These are phyloP conservation scores for Ganoderma boninense DNA, from an alignment of 1,284 basidiomycete genomes.

Conservation along the genomic window DNA sequence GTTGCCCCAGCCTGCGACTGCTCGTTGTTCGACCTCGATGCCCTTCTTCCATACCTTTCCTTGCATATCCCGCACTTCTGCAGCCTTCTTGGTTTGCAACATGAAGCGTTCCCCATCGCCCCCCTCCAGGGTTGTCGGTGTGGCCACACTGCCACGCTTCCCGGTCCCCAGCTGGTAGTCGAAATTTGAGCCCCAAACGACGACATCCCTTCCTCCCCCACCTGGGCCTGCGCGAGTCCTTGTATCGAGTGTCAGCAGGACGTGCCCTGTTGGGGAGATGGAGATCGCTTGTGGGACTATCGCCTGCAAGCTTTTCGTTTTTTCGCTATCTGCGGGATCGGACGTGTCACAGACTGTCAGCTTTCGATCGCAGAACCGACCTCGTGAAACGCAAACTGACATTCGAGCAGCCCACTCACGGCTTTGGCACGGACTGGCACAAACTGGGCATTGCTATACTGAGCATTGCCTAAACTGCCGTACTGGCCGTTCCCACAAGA, in stretches of 20 bases:
- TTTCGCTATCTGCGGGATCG: constrained; percentile 69
- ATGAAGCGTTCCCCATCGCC: constrained; percentile 64
- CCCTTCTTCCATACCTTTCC: constrained; percentile 74
- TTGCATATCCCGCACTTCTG: constrained; percentile 67
- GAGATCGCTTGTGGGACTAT: constrained; percentile 77
- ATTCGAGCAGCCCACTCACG: constrained; percentile 87
- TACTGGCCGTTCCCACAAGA: constrained; percentile 88
- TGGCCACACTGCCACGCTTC: constrained; percentile 76
- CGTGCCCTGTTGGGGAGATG: constrained; percentile 82
- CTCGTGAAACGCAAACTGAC: constrained; percentile 51
- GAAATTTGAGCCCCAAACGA: constrained; percentile 76
- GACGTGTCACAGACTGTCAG: constrained; percentile 4
- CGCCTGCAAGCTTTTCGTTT: constrained; percentile 64
- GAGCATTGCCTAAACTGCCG: constrained; percentile 87
- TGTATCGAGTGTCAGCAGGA: constrained; percentile 81
- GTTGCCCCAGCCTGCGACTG: constrained; percentile 67
- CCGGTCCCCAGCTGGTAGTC: constrained; percentile 89
- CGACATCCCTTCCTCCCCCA: constrained; percentile 65
- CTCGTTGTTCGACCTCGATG: constrained; percentile 75
- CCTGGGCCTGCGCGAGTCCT: constrained; percentile 54
- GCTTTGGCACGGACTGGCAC: constrained; percentile 81
- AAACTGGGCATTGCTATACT: constrained; percentile 79
- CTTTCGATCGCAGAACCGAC: constrained; percentile 3
- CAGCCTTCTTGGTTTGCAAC: constrained; percentile 57
- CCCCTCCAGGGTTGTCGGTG: constrained; percentile 67